phyloP scores from a whole-genome alignment of 768 basidiomycete genomes.

The Amanita rimosa region DNA sequence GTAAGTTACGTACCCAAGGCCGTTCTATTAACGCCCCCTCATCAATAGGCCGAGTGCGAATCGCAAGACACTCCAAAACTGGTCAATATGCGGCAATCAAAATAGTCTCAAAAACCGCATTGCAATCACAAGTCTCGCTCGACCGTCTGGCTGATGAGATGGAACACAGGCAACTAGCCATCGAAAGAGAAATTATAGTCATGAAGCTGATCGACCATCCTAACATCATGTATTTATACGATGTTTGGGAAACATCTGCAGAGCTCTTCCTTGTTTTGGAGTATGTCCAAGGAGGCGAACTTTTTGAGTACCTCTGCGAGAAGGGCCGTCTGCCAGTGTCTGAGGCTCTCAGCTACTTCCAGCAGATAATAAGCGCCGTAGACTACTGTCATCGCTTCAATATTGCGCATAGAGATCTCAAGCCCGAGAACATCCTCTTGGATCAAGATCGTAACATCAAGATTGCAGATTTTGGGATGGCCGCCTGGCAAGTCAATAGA shows the following conservation, averaged over 20 bases:
- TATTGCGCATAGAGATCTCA: conserved; percentile 88
- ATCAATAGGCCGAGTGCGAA: conserved; percentile 69
- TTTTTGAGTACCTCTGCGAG: conserved; percentile 85
- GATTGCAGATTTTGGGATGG: conserved; percentile 97
- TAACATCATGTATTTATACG: conserved; percentile 88
- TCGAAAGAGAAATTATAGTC: conserved; percentile 91
- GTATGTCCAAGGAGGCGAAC: conserved; percentile 89
- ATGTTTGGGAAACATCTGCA: conserved; percentile 91
- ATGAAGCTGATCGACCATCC: conserved; percentile 98
- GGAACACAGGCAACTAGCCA: conserved; percentile 66
- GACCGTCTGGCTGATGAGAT: conserved; percentile 60
- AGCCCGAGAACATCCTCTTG: conserved; percentile 88
- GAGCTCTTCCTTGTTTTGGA: conserved; percentile 90
- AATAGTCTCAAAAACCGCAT: conserved; percentile 73
- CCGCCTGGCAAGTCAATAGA: conserved; percentile 68
- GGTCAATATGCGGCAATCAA: conserved; percentile 91
- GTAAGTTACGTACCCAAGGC: conserved; percentile 19
- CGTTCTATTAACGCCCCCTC: conserved; percentile 8
- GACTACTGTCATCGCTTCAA: conserved; percentile 94
- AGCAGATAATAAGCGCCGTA: conserved; percentile 86
- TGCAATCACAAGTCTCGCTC: conserved; percentile 58
- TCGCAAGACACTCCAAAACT: conserved; percentile 80
- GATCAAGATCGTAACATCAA: conserved; percentile 82
- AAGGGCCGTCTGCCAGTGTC: conserved; percentile 56
- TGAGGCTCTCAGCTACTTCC: conserved; percentile 81